These are phyloP conservation scores for Erodium maritimum DNA, from an alignment of 345 rosid species.

Conservation along the genomic window DNA sequence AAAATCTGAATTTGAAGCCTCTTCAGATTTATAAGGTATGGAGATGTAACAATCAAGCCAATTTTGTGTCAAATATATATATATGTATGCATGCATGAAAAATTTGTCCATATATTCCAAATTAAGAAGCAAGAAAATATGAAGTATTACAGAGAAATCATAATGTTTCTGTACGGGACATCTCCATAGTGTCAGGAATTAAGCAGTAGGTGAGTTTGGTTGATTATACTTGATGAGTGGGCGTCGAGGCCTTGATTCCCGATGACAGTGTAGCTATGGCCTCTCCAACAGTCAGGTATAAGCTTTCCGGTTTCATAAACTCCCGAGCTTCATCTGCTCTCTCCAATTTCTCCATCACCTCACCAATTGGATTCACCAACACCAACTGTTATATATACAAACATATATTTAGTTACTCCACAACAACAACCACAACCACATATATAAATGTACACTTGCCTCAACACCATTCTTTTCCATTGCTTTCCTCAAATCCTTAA, in stretches of 20 bases:
- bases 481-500: constrained; percentile 53
- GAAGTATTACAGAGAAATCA: too few relatives aligned
- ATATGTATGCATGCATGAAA: too few relatives aligned
- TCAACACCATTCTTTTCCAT: constrained; percentile 39
- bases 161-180: too few relatives aligned
- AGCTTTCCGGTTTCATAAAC: constrained; percentile 37
- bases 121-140: too few relatives aligned
- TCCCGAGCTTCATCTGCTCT: constrained; percentile 38
- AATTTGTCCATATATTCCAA: too few relatives aligned
- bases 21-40: too few relatives aligned
- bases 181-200: too few relatives aligned
- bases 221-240: constrained; percentile 1
- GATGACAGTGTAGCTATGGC: constrained; percentile 71
- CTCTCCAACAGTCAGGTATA: constrained; percentile 78
- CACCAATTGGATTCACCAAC: constrained; percentile 82
- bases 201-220: too few relatives aligned
- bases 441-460: constrained; percentile 48
- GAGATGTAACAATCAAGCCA: too few relatives aligned
- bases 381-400: constrained; percentile 42
- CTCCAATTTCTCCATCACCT: constrained; percentile 74
- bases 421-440: neutral
- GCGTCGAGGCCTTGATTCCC: constrained; percentile 32
- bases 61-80: too few relatives aligned
- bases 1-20: too few relatives aligned
- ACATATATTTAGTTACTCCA: neutral